Percentiles rank a stretch among this genome's conserved stretches.
Conservation (phyloP, 371 early-diverging fungal genomes). For the Batrachochytrium dendrobatidis region DNA sequence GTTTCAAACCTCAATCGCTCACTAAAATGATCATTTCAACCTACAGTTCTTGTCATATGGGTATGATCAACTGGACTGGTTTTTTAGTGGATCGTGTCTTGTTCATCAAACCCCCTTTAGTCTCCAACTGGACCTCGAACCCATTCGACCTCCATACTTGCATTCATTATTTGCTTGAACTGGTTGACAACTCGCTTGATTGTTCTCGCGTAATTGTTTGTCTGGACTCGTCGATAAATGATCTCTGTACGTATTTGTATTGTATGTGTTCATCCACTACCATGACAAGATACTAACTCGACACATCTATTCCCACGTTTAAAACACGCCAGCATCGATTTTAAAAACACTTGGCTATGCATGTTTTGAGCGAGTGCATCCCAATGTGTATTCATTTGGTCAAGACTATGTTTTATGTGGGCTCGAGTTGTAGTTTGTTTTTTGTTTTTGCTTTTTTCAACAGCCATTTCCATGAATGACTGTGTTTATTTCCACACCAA, state of each 20-base stretch:
- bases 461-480: no score
- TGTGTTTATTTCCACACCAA: no score
- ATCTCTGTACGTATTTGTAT: slow-evolving; percentile 18
- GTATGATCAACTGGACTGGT: not conserved
- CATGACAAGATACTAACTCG: no score
- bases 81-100: not conserved
- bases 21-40: no score
- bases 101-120: not conserved
- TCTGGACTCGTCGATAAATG: slow-evolving; percentile 18
- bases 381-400: slow-evolving; percentile 16
- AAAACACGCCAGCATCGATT: slow-evolving; percentile 16
- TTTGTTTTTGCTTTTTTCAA: no score
- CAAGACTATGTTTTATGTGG: slow-evolving; percentile 9
- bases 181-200: slow-evolving; percentile 22
- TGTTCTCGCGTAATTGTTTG: slow-evolving; percentile 20
- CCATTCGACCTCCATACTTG: slow-evolving; percentile 10
- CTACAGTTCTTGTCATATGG: not conserved
- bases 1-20: slow-evolving; percentile 1
- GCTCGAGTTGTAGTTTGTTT: not conserved
- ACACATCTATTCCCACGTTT: no score
- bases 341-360: slow-evolving; percentile 23
- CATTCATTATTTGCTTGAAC: slow-evolving; percentile 20
- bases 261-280: no score
- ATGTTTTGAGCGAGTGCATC: slow-evolving; percentile 29
- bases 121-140: not conserved